Conservation (phyloP, 139 green algal species). For the Desmodesmus armatus region DNA sequence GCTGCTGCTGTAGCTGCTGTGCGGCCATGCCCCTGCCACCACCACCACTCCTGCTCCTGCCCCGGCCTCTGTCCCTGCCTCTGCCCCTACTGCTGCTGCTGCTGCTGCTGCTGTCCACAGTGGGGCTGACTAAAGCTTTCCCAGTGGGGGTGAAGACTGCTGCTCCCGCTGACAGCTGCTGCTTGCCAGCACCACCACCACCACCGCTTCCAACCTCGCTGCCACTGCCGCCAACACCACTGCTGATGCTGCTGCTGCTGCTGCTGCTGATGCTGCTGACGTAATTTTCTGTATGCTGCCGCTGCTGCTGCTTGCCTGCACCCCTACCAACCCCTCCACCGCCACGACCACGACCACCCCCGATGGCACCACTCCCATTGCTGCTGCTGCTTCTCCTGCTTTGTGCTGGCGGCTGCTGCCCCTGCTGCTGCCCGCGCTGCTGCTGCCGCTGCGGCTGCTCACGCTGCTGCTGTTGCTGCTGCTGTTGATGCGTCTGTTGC, state of each 20-base stretch:
- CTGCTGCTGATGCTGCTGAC: background rate
- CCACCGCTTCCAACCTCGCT: background rate
- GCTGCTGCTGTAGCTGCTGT: background rate
- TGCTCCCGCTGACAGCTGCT: background rate
- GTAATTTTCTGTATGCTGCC: background rate
- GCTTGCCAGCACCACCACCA: background rate
- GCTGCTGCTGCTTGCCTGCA: slow-evolving; percentile 4
- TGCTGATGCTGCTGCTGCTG: slow-evolving; percentile 19
- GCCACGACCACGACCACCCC: too few species aligned
- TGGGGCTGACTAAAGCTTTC: too few species aligned
- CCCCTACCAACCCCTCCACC: too few species aligned
- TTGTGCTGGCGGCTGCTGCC: background rate
- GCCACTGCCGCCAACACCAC: background rate
- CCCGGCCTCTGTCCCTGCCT: background rate
- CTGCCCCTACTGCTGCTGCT: background rate
- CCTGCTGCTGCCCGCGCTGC: background rate
- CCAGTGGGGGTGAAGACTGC: background rate
- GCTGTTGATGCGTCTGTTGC: background rate
- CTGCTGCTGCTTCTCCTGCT: background rate
- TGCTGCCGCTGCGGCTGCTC: background rate
- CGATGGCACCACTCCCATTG: too few species aligned
- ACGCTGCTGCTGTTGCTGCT: background rate
- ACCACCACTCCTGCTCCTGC: background rate
- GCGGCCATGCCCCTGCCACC: too few species aligned
- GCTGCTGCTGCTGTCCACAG: background rate